Conservation (phyloP, 1,284 basidiomycete species). For the Phaffia rhodozyma region DNA sequence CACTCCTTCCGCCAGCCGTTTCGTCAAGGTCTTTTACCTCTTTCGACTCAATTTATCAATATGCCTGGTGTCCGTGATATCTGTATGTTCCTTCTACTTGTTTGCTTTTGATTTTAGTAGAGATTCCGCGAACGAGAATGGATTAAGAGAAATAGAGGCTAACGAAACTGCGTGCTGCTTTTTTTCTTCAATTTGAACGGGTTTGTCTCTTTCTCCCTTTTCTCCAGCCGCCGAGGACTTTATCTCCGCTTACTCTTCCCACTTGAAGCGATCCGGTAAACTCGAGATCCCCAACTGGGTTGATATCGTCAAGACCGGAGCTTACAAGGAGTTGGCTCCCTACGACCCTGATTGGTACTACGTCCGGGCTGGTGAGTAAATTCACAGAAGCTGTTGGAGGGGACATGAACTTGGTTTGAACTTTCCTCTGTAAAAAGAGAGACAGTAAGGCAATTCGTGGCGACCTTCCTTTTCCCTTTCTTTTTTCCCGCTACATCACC, state of each 20-base stretch:
- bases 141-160: neutral
- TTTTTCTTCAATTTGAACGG: neutral
- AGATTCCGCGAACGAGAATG: neutral
- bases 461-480: neutral
- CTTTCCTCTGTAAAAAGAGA: conserved; percentile 7
- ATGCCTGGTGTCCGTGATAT: conserved; percentile 91
- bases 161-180: neutral
- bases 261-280: conserved; percentile 92
- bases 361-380: conserved; percentile 74
- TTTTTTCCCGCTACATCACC: neutral
- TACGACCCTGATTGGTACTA: conserved; percentile 99
- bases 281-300: conserved; percentile 99
- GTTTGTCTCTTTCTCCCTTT: neutral
- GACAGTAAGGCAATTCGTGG: neutral
- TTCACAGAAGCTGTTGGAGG: conserved; percentile 1
- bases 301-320: conserved; percentile 96
- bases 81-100: conserved; percentile 44
- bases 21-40: conserved; percentile 12
- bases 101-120: neutral
- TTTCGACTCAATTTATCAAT: conserved; percentile 33
- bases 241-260: conserved; percentile 81
- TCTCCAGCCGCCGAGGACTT: conserved; percentile 57
- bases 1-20: conserved; percentile 5
- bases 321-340: conserved; percentile 95
- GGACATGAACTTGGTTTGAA: neutral